phyloP scores from a whole-genome alignment of 2,329 filamentous ascomycete genomes.

The Ophiocordyceps camponoti-saundersi region DNA sequence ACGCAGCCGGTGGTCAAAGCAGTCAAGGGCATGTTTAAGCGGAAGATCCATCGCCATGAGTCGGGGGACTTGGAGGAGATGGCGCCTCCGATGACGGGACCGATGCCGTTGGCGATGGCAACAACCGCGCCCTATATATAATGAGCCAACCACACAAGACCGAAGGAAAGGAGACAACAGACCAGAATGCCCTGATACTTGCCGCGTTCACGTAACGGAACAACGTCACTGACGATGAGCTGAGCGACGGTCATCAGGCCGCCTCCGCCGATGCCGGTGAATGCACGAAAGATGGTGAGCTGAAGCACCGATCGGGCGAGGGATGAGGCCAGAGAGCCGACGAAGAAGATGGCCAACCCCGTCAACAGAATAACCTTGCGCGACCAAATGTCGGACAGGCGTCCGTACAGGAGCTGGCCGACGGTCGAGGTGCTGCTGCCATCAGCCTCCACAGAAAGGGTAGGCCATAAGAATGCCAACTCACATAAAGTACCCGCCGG shows the following conservation, averaged over 20 bases:
- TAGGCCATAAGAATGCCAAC: conserved; percentile 4
- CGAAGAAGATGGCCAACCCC: conserved; percentile 23
- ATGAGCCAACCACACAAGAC: not conserved
- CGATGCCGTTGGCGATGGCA: conserved; percentile 35
- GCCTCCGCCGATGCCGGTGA: conserved; percentile 44
- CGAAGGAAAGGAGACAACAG: not conserved
- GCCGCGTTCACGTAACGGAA: conserved; percentile 51
- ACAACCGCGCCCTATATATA: conserved; percentile 25
- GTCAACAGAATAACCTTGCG: conserved; percentile 22
- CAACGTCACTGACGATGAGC: conserved; percentile 54
- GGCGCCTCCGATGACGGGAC: conserved; percentile 34
- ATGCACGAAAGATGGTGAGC: conserved; percentile 21
- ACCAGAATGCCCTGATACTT: conserved; percentile 50
- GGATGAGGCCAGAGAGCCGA: conserved; percentile 25
- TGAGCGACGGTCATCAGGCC: conserved; percentile 55
- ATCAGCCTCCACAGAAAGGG: not conserved
- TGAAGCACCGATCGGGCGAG: conserved; percentile 21
- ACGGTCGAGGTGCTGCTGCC: conserved; percentile 22
- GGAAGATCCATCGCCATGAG: conserved; percentile 36
- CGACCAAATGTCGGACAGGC: conserved; percentile 28
- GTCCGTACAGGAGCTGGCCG: conserved; percentile 27
- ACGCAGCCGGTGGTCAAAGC: conserved; percentile 26
- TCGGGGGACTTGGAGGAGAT: conserved; percentile 25
- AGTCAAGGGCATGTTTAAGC: conserved; percentile 35
- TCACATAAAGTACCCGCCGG: conserved; percentile 37